Conservation (phyloP, 2,329 filamentous ascomycete species). For the Periconia digitata region DNA sequence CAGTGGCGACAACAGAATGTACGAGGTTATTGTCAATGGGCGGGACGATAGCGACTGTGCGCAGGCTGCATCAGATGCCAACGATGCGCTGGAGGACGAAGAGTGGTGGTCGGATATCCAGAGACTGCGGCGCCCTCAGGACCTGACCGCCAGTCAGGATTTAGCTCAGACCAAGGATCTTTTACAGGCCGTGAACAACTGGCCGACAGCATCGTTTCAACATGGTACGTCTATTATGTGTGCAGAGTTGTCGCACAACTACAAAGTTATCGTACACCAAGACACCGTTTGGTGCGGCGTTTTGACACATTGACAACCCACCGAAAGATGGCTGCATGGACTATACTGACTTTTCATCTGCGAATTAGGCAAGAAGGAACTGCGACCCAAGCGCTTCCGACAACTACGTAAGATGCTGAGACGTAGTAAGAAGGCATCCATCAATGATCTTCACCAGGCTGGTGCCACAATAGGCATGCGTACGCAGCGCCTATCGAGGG, state of each 20-base stretch:
- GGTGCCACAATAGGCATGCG: conserved; percentile 73
- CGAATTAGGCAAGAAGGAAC: conserved; percentile 24
- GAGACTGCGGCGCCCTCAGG: conserved; percentile 43
- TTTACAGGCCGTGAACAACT: conserved; percentile 47
- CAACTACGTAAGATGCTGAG: conserved; percentile 65
- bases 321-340: too few relatives aligned
- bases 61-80: conserved; percentile 62
- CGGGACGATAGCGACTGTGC: conserved; percentile 52
- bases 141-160: conserved; percentile 46
- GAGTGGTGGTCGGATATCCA: conserved; percentile 83
- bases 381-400: conserved; percentile 53
- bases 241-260: too few relatives aligned
- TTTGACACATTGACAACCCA: too few relatives aligned
- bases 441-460: conserved; percentile 52
- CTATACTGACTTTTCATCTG: too few relatives aligned
- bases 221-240: too few relatives aligned
- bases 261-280: too few relatives aligned
- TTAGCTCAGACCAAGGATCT: conserved; percentile 49
- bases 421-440: conserved; percentile 55
- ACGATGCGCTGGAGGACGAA: conserved; percentile 68
- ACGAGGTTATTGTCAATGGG: conserved; percentile 77
- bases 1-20: conserved; percentile 69
- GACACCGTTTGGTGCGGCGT: too few relatives aligned
- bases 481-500: conserved; percentile 69
- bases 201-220: conserved; percentile 57